Conservation (phyloP, 2,329 filamentous ascomycete species). For the Aspergillus novoparasiticus region DNA sequence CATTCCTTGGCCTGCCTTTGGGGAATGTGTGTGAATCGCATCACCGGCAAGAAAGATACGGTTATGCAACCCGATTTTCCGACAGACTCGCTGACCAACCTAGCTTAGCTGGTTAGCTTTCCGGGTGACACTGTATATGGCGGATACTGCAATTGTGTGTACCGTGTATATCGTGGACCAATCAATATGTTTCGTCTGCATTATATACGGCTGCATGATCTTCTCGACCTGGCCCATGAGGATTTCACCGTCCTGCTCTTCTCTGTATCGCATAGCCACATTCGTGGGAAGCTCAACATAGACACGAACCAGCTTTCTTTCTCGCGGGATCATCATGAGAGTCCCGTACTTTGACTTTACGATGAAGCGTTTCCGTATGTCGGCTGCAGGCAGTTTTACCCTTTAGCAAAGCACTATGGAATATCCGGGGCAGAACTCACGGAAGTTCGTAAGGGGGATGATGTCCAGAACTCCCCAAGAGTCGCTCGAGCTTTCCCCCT, state of each 20-base stretch:
- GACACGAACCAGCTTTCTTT: not conserved
- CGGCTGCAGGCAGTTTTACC: not conserved
- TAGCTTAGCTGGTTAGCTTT: not conserved
- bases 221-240: not conserved
- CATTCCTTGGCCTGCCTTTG: conserved; percentile 13
- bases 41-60: conserved; percentile 9
- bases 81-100: not conserved
- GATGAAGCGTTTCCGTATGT: conserved; percentile 1
- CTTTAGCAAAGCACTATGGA: no score
- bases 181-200: not conserved
- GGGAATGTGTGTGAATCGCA: conserved; percentile 13
- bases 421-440: no score
- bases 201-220: not conserved
- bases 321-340: conserved; percentile 1
- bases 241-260: not conserved
- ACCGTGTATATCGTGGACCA: conserved; percentile 5
- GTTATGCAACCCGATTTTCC: not conserved
- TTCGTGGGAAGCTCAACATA: not conserved
- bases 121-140: no score
- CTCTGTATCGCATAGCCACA: not conserved
- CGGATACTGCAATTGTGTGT: not conserved
- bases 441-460: no score
- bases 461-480: no score
- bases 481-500: no score
- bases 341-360: not conserved